A percentile compares a stretch with the other conserved stretches of the same genome.
Evolutionary conservation across 2,329 filamentous ascomycete genomes (phyloP).

Genomic region (Immersiporthe knoxdaviesiana): DNA sequence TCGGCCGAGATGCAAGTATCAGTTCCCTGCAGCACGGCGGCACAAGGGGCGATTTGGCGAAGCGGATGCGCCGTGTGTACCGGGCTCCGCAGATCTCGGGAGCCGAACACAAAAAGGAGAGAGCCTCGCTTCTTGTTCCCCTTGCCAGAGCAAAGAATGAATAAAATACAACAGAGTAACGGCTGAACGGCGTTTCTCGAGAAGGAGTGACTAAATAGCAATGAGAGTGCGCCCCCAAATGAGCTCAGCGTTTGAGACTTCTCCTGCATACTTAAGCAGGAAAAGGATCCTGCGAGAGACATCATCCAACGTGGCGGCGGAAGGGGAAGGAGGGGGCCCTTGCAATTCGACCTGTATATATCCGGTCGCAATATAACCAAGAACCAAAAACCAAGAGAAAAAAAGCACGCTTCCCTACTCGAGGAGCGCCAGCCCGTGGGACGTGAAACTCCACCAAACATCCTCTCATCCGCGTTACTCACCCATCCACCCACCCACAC

Average conservation of each 20-base stretch:
- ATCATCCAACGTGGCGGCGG: neutral
- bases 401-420: neutral
- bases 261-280: neutral
- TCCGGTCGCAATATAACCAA: neutral
- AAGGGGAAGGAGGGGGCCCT: neutral
- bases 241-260: neutral
- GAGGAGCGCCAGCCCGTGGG: neutral
- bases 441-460: neutral
- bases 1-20: slow-evolving; percentile 6
- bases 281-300: neutral
- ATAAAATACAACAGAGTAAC: neutral
- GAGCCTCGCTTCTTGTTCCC: neutral
- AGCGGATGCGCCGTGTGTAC: neutral
- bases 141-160: neutral
- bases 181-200: neutral
- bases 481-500: neutral
- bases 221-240: neutral
- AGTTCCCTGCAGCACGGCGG: neutral
- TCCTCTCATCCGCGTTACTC: neutral
- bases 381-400: too few species aligned
- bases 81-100: neutral
- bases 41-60: neutral
- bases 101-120: neutral
- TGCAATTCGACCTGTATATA: slow-evolving; percentile 5
- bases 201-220: neutral